A percentile compares a stretch with the other conserved stretches of the same genome.
These are phyloP conservation scores for Crithidia fasciculata DNA, from an alignment of 208 protist species.

Conservation along the genomic window DNA sequence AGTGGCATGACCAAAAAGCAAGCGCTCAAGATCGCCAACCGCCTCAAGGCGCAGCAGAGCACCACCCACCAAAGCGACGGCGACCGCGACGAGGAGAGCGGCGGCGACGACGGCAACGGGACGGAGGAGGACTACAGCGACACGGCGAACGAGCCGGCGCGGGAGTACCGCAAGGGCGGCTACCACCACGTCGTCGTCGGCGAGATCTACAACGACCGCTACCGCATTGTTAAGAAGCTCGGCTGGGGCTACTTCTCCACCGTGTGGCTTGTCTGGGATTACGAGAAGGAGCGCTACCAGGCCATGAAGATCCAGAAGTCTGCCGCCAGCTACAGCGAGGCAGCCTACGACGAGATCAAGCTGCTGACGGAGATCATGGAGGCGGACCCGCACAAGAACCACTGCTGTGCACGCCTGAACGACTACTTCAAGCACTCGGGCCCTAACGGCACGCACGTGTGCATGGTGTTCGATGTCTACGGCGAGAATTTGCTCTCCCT, in stretches of 20 bases:
- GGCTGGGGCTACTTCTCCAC: constrained; percentile 99
- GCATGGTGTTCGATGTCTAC: constrained; percentile 98
- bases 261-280: constrained; percentile 98
- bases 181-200: constrained; percentile 96
- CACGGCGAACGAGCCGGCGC: constrained; percentile 80
- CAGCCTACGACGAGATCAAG: constrained; percentile 85
- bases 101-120: constrained; percentile 43
- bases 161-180: constrained; percentile 94
- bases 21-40: constrained; percentile 49
- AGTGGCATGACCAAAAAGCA: constrained; percentile 77
- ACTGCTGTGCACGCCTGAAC: constrained; percentile 80
- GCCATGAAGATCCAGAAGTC: constrained; percentile 89
- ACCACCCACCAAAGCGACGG: constrained; percentile 48
- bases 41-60: constrained; percentile 43
- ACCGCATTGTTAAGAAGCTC: constrained; percentile 95
- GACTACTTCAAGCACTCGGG: constrained; percentile 91
- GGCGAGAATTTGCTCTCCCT: constrained; percentile 96
- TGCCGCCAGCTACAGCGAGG: constrained; percentile 79
- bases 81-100: constrained; percentile 48
- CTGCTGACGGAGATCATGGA: constrained; percentile 84
- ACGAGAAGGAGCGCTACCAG: constrained; percentile 92
- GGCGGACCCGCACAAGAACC: constrained; percentile 71
- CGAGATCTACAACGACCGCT: constrained; percentile 95
- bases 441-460: constrained; percentile 93
- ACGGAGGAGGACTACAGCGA: constrained; percentile 88